Evolutionary conservation across 106 monocot genomes (phyloP).

Genomic region (Allium sativum): DNA sequence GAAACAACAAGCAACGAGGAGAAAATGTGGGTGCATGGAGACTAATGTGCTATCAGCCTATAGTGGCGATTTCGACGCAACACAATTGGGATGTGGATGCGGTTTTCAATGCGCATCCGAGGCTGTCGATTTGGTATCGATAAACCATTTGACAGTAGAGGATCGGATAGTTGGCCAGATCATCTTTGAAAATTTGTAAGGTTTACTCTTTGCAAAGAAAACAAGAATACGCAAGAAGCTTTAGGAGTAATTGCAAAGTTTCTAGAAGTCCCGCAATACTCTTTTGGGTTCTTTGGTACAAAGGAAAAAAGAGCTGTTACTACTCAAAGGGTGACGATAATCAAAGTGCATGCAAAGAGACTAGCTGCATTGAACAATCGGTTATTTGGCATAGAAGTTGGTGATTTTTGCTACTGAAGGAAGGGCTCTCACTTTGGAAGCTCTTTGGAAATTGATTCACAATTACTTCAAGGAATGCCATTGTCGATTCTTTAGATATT

Average conservation of each 20-base stretch:
- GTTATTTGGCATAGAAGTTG: conserved; percentile 84
- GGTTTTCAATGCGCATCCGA: conserved; percentile 74
- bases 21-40: conserved; percentile 94
- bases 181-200: no score
- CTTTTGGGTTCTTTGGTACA: conserved; percentile 98
- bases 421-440: conserved; percentile 90
- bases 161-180: no score
- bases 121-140: conserved; percentile 89
- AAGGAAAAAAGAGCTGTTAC: conserved; percentile 95
- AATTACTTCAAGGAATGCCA: conserved; percentile 74
- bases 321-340: conserved; percentile 93
- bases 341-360: conserved; percentile 73
- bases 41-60: conserved; percentile 81
- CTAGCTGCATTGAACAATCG: conserved; percentile 72
- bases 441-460: conserved; percentile 86
- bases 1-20: conserved; percentile 62
- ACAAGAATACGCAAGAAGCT: conserved; percentile 95
- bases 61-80: conserved; percentile 68
- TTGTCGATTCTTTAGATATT: conserved; percentile 65
- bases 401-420: conserved; percentile 76
- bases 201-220: conserved; percentile 96
- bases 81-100: conserved; percentile 91
- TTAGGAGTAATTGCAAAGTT: conserved; percentile 94
- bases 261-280: conserved; percentile 78
- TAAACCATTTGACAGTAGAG: no score